A percentile compares a stretch with the other conserved stretches of the same genome.
phyloP scores from a whole-genome alignment of 2,329 filamentous ascomycete species.

The Mycosphaerella sp. region DNA sequence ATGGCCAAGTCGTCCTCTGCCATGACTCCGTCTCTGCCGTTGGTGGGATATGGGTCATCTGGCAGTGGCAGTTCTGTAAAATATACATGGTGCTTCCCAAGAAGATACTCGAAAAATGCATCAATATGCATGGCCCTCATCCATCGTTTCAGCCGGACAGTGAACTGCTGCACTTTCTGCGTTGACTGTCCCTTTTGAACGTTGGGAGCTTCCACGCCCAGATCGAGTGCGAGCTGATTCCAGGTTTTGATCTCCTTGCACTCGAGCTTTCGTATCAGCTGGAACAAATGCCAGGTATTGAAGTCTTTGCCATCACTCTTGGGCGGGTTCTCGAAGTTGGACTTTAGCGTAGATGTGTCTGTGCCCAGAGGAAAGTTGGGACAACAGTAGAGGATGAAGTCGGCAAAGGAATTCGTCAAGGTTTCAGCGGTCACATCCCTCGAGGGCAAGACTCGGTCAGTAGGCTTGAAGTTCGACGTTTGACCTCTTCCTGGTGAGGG shows the following conservation, averaged over 20 bases:
- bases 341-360: conserved; percentile 64
- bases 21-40: conserved; percentile 71
- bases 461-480: conserved; percentile 32
- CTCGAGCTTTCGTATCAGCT: conserved; percentile 72
- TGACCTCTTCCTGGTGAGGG: conserved; percentile 16
- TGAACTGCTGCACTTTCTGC: conserved; percentile 93
- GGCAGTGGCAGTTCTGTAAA: conserved; percentile 67
- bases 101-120: conserved; percentile 86
- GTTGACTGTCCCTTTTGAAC: conserved; percentile 69
- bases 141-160: conserved; percentile 87
- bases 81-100: conserved; percentile 71
- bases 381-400: conserved; percentile 87
- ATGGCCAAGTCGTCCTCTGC: conserved; percentile 85
- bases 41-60: conserved; percentile 55
- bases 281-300: conserved; percentile 67
- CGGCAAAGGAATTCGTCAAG: conserved; percentile 75
- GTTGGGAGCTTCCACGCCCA: conserved; percentile 84
- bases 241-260: conserved; percentile 84
- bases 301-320: conserved; percentile 85
- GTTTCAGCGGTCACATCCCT: conserved; percentile 61
- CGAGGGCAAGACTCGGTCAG: conserved; percentile 56
- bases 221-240: conserved; percentile 75
- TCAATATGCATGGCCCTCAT: conserved; percentile 96
- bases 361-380: conserved; percentile 65
- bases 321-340: conserved; percentile 71